Conservation (phyloP, 1,139 yeast species). For the Yamadazyma conglobata region DNA sequence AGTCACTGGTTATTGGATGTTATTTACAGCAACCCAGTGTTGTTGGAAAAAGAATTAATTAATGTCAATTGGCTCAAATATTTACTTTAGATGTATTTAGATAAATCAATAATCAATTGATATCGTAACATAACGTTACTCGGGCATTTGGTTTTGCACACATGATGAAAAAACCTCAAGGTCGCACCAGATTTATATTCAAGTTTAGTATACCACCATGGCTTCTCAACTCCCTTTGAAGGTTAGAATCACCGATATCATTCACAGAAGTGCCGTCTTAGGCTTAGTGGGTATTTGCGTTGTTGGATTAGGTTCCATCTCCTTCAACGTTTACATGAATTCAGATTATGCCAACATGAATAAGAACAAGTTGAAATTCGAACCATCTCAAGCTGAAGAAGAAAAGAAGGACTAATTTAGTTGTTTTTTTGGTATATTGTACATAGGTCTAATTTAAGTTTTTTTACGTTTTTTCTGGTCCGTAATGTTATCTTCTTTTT, state of each 20-base stretch:
- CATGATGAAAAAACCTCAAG: not conserved
- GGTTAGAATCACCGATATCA: conserved; percentile 68
- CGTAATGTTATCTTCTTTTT: conserved; percentile 1
- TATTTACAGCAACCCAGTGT: conserved; percentile 41
- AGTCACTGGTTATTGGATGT: conserved; percentile 41
- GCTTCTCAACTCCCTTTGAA: conserved; percentile 37
- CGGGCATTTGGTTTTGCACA: not conserved
- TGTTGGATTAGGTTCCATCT: conserved; percentile 53
- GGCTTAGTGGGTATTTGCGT: conserved; percentile 64
- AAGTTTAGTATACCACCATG: conserved; percentile 16
- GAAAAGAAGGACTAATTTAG: conserved; percentile 14
- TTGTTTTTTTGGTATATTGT: conserved; percentile 5
- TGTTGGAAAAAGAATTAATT: conserved; percentile 35
- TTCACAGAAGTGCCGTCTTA: conserved; percentile 78
- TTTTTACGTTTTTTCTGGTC: conserved; percentile 2
- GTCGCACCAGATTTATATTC: conserved; percentile 1
- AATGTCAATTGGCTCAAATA: conserved; percentile 39
- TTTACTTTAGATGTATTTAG: conserved; percentile 23
- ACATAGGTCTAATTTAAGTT: conserved; percentile 10
- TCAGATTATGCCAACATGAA: conserved; percentile 45
- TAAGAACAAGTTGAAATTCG: conserved; percentile 38
- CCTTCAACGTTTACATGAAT: conserved; percentile 60
- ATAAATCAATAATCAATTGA: too few relatives aligned
- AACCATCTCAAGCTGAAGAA: conserved; percentile 31
- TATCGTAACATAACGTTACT: too few relatives aligned